Percentiles rank a stretch among this genome's conserved stretches.
Conservation (phyloP, 345 rosid genomes). For the Rhodomyrtus tomentosa region DNA sequence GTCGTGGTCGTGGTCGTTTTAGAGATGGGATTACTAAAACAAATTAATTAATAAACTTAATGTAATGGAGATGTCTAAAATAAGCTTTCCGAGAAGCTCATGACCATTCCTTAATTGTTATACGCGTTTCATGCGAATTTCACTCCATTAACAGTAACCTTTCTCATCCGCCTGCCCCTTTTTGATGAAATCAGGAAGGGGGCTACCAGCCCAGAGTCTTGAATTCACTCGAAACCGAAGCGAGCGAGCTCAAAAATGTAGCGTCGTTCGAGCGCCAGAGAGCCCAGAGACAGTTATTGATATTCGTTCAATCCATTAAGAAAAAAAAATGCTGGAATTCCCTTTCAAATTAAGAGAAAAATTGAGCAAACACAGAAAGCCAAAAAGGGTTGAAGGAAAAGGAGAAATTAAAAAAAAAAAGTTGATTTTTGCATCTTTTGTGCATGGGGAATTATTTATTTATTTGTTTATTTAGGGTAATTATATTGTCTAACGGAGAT, state of each 20-base stretch:
- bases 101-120: too few relatives aligned
- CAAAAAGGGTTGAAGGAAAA: background rate
- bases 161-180: too few relatives aligned
- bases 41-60: background rate
- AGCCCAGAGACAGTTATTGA: background rate
- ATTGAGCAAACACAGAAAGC: background rate
- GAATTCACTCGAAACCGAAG: background rate
- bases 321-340: background rate
- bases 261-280: background rate
- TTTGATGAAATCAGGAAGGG: background rate
- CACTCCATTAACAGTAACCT: too few relatives aligned
- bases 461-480: background rate
- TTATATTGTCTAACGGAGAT: background rate
- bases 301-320: background rate
- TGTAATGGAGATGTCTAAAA: background rate
- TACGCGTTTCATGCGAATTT: too few relatives aligned
- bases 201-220: too few relatives aligned
- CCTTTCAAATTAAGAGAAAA: background rate
- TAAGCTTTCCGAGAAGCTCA: background rate
- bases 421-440: background rate
- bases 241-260: background rate
- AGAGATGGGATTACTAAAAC: background rate
- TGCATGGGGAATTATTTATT: background rate
- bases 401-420: background rate
- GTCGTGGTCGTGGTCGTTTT: background rate